Evolutionary conservation across 306 rosid species (phyloP).

Genomic region (Biancaea sappan): DNA sequence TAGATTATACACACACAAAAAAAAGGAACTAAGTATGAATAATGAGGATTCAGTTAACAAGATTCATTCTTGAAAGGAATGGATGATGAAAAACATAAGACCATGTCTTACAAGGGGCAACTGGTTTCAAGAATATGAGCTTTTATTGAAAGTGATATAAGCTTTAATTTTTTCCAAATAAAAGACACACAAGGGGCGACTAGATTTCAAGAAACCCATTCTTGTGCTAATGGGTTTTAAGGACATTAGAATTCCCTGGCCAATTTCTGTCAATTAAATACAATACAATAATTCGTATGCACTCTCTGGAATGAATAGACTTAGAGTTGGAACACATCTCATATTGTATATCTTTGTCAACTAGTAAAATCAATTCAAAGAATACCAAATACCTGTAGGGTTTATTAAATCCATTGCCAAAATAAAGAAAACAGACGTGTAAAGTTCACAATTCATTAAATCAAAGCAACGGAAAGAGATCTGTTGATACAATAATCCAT

Average conservation of each 20-base stretch:
- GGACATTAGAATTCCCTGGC: not conserved
- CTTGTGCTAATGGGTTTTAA: not conserved
- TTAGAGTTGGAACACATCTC: conserved; percentile 1
- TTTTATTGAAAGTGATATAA: not conserved
- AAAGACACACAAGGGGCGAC: not conserved
- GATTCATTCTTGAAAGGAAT: not conserved
- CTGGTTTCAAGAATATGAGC: too few species aligned
- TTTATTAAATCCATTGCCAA: not conserved
- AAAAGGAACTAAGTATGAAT: not conserved
- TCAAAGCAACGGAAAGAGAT: not conserved
- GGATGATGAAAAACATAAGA: not conserved
- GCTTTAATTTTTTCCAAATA: not conserved
- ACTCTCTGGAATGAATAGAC: not conserved
- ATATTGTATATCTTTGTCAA: not conserved
- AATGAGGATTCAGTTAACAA: not conserved
- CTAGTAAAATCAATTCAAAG: not conserved
- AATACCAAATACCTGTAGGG: not conserved
- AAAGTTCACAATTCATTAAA: not conserved
- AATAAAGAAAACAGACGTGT: not conserved
- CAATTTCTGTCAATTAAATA: not conserved
- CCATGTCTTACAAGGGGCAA: not conserved
- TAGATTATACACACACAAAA: conserved; percentile 12
- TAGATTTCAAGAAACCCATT: not conserved
- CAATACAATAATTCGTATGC: not conserved
- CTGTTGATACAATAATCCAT: not conserved